Evolutionary conservation across 441 rosid species (phyloP), one percentile per base, ranked within the genome.

Genomic region (Syzygium malaccense): DNA sequence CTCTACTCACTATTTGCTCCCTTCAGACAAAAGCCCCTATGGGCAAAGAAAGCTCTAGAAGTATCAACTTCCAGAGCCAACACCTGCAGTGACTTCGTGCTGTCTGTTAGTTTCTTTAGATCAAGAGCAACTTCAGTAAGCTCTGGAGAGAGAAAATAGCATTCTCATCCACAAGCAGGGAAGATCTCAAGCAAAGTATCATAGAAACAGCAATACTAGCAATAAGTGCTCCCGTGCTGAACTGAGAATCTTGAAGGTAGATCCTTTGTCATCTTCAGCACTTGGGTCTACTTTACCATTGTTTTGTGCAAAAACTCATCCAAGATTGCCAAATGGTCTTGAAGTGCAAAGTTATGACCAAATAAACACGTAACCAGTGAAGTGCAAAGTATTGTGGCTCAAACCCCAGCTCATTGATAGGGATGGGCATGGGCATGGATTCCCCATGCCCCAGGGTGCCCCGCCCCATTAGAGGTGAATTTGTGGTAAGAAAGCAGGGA

Each of bases 371-470:
- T 89, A 96, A 88, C 99, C 99, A 96, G 66, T 99, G 97, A 85
- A 98, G 96, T 54, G 97, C 95, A 92, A 96, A 98, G 91, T 98
- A 96, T 92, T 96, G 99, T 41, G 99, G 99, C 91, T 98, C 99
- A 90, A 98, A 97, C 88, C 99, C 96, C 10, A 97, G 97, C 88
- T 97, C 98, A 37, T 49, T 49, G 53, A 49, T 49, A 49, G 53
- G 53, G 53, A 49, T 49, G 53, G 53, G 0, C 53, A 49, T 0
- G 53, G 53, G 53, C 53, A 49, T 49, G 53, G 53, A 12, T 45
- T 45, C 48, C 48, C 48, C 48, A 60, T 60, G 68, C 4, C 68
- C 33, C 0, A 1, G 33, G 80, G 48, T 33, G 80, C 15, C 80
- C 80, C 3, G 15, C 49, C 45, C 49, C 48, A 71, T 71, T 71